Conservation (phyloP, 345 rosid species). For the Gossypium rotundifolium region DNA sequence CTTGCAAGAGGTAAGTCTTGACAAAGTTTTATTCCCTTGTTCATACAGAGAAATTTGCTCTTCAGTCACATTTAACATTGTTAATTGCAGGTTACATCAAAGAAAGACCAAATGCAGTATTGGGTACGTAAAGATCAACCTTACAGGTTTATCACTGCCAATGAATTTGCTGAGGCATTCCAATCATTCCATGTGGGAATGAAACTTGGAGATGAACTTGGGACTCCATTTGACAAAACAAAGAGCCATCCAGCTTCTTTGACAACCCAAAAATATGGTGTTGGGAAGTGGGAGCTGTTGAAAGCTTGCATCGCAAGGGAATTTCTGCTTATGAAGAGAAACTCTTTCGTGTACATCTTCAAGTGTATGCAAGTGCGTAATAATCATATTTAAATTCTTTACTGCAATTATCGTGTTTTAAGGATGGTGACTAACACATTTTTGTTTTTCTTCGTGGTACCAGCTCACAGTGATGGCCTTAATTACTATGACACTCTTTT, state of each 20-base stretch:
- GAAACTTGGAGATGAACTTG: constrained; percentile 42
- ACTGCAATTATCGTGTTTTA: neutral
- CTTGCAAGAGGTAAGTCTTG: constrained; percentile 60
- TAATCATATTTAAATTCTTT: neutral
- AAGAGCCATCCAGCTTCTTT: constrained; percentile 77
- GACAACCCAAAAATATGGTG: constrained; percentile 50
- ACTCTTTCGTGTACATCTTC: constrained; percentile 67
- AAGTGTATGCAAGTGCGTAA: constrained; percentile 53
- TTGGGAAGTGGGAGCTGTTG: constrained; percentile 46
- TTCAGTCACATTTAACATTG: neutral
- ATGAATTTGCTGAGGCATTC: constrained; percentile 66
- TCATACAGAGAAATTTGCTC: neutral
- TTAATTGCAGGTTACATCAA: constrained; percentile 62
- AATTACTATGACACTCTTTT: constrained; percentile 42
- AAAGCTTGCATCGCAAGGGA: constrained; percentile 61
- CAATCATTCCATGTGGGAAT: constrained; percentile 56
- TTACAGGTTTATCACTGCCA: constrained; percentile 50
- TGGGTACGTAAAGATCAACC: constrained; percentile 56
- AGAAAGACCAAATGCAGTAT: constrained; percentile 74
- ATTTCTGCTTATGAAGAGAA: constrained; percentile 67
- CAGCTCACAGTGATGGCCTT: constrained; percentile 39
- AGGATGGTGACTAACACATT: constrained; percentile 9
- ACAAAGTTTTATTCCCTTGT: neutral
- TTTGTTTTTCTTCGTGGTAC: neutral
- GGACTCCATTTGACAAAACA: constrained; percentile 45